These are phyloP conservation scores for Leptographium galeiforme DNA, from an alignment of 2,329 filamentous ascomycete species.

Conservation along the genomic window DNA sequence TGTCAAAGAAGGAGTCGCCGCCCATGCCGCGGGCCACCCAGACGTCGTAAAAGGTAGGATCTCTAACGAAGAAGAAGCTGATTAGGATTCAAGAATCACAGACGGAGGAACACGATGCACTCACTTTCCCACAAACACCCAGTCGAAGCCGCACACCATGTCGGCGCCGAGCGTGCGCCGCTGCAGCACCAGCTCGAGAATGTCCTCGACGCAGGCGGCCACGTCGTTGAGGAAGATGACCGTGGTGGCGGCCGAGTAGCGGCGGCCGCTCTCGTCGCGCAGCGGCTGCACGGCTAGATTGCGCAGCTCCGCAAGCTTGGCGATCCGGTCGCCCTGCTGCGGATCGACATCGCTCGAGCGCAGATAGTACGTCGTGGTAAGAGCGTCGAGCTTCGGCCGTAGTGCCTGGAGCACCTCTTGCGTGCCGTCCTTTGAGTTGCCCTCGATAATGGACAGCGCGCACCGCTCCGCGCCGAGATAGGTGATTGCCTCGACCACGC, in stretches of 20 bases:
- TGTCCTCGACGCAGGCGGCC: slow-evolving; percentile 37
- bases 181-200: slow-evolving; percentile 42
- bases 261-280: slow-evolving; percentile 9
- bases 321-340: slow-evolving; percentile 40
- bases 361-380: slow-evolving; percentile 29
- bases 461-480: slow-evolving; percentile 33
- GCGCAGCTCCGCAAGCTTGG: slow-evolving; percentile 58
- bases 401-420: slow-evolving; percentile 32
- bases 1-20: slow-evolving; percentile 42
- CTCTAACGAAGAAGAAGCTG: background rate
- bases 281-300: slow-evolving; percentile 57
- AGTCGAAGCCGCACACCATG: slow-evolving; percentile 48
- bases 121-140: slow-evolving; percentile 25
- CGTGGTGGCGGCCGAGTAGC: slow-evolving; percentile 23
- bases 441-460: slow-evolving; percentile 41
- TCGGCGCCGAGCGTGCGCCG: slow-evolving; percentile 30
- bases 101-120: too few species aligned
- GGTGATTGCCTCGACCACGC: slow-evolving; percentile 22
- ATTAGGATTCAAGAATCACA: too few species aligned
- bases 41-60: slow-evolving; percentile 42
- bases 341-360: slow-evolving; percentile 26
- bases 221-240: slow-evolving; percentile 43
- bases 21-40: slow-evolving; percentile 39
- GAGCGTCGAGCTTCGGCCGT: slow-evolving; percentile 21
- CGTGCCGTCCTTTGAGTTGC: slow-evolving; percentile 41